A percentile compares a stretch with the other conserved stretches of the same genome.
Evolutionary conservation across 2,329 filamentous ascomycete genomes (phyloP).

Genomic region (Mycosphaerella sp.): DNA sequence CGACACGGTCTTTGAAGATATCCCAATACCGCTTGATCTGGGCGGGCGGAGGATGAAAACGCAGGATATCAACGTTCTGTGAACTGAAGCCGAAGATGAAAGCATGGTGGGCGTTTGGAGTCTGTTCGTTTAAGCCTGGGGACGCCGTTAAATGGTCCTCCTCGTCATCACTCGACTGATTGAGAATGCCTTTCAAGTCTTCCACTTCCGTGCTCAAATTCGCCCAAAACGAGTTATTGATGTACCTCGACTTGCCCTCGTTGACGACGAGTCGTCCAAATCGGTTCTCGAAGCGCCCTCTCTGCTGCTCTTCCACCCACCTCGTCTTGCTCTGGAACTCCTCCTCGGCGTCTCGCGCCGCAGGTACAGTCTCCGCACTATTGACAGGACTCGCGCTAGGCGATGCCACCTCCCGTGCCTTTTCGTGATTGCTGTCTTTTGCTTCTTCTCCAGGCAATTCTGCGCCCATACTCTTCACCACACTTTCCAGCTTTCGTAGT

Average conservation of each 20-base stretch:
- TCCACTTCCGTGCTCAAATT: slow-evolving; percentile 67
- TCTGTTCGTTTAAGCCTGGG: slow-evolving; percentile 18
- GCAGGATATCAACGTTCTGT: slow-evolving; percentile 58
- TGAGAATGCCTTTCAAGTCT: slow-evolving; percentile 56
- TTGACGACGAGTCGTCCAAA: slow-evolving; percentile 66
- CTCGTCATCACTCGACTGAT: slow-evolving; percentile 57
- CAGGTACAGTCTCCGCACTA: too few species aligned
- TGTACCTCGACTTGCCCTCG: slow-evolving; percentile 63
- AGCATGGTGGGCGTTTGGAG: slow-evolving; percentile 55
- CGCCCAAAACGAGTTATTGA: slow-evolving; percentile 64
- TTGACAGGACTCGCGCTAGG: neutral
- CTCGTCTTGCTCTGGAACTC: slow-evolving; percentile 21
- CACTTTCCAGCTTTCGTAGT: slow-evolving; percentile 65
- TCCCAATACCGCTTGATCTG: slow-evolving; percentile 64
- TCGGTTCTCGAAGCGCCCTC: slow-evolving; percentile 36
- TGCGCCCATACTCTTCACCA: slow-evolving; percentile 57
- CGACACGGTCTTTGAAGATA: slow-evolving; percentile 65
- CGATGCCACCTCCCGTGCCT: neutral
- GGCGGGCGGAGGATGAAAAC: slow-evolving; percentile 58
- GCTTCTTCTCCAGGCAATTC: slow-evolving; percentile 26
- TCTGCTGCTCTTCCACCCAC: slow-evolving; percentile 26
- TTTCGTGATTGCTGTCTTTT: neutral
- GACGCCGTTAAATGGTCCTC: slow-evolving; percentile 45
- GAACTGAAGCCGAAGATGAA: slow-evolving; percentile 70
- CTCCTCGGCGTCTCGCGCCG: slow-evolving; percentile 10